Base-by-base conservation (phyloP, 225 moss, liverwort and hornwort species). In the Rhytidiadelphus loreus region DNA sequence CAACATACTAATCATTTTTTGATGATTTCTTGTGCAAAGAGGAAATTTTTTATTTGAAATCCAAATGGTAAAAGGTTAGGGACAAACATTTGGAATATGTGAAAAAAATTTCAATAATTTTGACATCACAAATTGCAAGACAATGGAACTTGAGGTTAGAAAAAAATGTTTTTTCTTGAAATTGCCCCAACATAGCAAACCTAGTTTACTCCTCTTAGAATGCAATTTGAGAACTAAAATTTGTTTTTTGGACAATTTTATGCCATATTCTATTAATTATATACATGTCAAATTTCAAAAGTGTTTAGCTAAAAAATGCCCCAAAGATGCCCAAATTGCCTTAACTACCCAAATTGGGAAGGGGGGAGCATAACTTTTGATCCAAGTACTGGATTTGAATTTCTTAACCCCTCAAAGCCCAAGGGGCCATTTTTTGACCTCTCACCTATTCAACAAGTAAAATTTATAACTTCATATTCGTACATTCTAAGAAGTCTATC, bases 141-240 rank as follows among this genome's bases (percentile, higher is more conserved):
- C 3, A 66, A 68, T 12, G 12, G 12, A 18, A 1, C 37, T 66
- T 12, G 4, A n/a, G 11, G 22, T 66, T 64, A 20, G 11, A 65
- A 65, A 8, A 20, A 37, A 6, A 1, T 33, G 0, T 66, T n/a
- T n/a, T 11, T 66, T 20, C 3, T 21, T 0, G 0, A 22, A 37
- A n/a, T 22, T 11, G 4, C 21, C 1, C 12, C 9, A 22, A n/a
- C 3, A 52, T 13, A 13, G 52, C 14, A 13, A 14, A 52, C 52
- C 3, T 21, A 66, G 21, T 6, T 66, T 11, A n/a, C 22, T 7
- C 21, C 3, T n/a, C 4, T 12, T 68, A 68, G n/a, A 22, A n/a
- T 68, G 68, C 12, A 4, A 68, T n/a, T 68, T n/a, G 68, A 22
- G 7, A 68, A 68, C 12, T 68, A 22, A 22, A n/a, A n/a, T 5